Evolutionary conservation across 805 yeast species (phyloP).

Genomic region (Candida sithepensis): DNA sequence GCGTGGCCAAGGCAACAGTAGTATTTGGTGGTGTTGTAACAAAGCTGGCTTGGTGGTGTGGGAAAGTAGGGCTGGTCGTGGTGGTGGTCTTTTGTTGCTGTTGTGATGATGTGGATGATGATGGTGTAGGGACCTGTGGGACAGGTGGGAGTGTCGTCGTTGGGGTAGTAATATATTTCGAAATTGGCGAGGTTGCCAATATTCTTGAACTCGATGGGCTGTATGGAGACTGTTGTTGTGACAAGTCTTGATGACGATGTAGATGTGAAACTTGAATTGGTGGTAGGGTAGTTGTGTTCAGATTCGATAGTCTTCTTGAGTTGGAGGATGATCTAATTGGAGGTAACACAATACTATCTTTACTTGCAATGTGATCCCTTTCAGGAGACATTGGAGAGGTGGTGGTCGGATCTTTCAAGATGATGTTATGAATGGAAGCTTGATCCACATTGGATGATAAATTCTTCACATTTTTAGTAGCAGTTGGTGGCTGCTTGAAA

Average conservation of each 20-base stretch:
- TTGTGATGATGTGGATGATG: conserved; percentile 3
- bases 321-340: background rate
- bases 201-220: background rate
- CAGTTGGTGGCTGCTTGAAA: conserved; percentile 7
- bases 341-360: background rate
- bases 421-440: conserved; percentile 16
- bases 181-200: background rate
- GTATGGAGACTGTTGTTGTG: background rate
- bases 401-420: conserved; percentile 5
- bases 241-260: background rate
- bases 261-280: background rate
- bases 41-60: background rate
- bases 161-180: background rate
- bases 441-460: conserved; percentile 15
- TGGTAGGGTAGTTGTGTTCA: conserved; percentile 1
- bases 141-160: conserved; percentile 3
- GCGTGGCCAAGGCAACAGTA: background rate
- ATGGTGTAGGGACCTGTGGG: conserved; percentile 10
- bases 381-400: no score
- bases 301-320: conserved; percentile 1
- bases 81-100: no score
- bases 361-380: no score
- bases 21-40: conserved; percentile 1
- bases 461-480: background rate
- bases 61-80: background rate